Percentiles rank a stretch among this genome's conserved stretches.
Conservation (phyloP, 345 rosid genomes). For the Clausena lansium region DNA sequence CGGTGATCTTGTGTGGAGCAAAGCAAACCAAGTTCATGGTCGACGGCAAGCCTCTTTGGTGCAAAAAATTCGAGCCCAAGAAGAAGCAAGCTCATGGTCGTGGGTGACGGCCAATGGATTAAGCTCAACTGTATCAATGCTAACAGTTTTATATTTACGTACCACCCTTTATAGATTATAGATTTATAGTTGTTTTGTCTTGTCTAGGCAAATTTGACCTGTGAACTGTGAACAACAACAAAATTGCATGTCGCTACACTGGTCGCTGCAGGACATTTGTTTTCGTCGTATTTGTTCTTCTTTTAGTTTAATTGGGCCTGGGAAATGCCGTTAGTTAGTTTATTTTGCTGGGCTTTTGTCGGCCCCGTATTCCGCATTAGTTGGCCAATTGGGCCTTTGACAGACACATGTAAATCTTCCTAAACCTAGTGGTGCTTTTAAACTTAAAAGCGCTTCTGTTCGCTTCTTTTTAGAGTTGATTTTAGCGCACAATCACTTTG, state of each 20-base stretch:
- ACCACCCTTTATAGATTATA: not conserved
- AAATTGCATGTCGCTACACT: too few species aligned
- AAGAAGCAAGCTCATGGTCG: not conserved
- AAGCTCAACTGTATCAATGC: not conserved
- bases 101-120: too few species aligned
- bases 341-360: too few species aligned
- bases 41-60: constrained; percentile 35
- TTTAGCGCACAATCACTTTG: not conserved
- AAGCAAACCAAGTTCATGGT: constrained; percentile 24
- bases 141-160: not conserved
- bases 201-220: not conserved
- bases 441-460: not conserved
- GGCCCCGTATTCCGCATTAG: not conserved
- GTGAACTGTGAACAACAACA: not conserved
- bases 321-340: too few species aligned
- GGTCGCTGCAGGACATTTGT: not conserved
- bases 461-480: too few species aligned
- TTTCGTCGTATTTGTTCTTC: not conserved
- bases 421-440: not conserved
- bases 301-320: not conserved
- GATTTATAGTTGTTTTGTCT: too few species aligned
- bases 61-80: constrained; percentile 29
- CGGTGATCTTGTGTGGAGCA: constrained; percentile 13
- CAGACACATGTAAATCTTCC: not conserved
- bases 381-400: not conserved